Percentiles rank a stretch among this genome's conserved stretches.
Conservation (phyloP, 306 rosid species). For the Carpinus viminea region DNA sequence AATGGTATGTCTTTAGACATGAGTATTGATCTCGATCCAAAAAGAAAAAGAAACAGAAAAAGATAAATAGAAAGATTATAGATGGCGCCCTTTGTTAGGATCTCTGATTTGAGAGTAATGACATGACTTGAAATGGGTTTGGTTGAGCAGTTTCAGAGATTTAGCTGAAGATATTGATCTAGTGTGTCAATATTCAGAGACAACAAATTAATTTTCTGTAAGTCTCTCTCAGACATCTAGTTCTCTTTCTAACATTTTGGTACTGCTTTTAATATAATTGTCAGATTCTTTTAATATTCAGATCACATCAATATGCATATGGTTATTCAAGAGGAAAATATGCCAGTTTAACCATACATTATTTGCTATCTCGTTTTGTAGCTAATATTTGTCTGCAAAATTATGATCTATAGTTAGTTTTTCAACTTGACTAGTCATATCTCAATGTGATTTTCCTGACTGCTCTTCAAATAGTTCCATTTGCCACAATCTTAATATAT, state of each 20-base stretch:
- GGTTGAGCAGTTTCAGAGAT: neutral
- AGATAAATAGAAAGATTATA: neutral
- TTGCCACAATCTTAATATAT: neutral
- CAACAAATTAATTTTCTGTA: slow-evolving; percentile 5
- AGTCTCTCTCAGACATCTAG: neutral
- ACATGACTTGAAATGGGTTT: neutral
- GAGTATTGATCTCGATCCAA: neutral
- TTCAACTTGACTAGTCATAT: neutral
- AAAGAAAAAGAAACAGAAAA: neutral
- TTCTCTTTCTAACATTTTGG: neutral
- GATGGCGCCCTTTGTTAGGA: neutral
- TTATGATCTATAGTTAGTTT: neutral
- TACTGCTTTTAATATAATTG: slow-evolving; percentile 3
- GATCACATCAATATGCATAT: neutral
- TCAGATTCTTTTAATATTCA: neutral
- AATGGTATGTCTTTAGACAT: neutral
- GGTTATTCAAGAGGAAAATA: no score
- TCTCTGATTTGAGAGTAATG: neutral
- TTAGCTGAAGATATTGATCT: neutral
- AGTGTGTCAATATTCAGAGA: neutral
- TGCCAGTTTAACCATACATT: neutral
- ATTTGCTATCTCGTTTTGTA: neutral
- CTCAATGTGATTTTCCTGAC: neutral
- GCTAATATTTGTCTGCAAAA: neutral
- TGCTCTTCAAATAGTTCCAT: neutral